Percentiles rank a stretch among this genome's conserved stretches.
phyloP scores from a whole-genome alignment of 179 eudicot species.

The Corrigiola litoralis region DNA sequence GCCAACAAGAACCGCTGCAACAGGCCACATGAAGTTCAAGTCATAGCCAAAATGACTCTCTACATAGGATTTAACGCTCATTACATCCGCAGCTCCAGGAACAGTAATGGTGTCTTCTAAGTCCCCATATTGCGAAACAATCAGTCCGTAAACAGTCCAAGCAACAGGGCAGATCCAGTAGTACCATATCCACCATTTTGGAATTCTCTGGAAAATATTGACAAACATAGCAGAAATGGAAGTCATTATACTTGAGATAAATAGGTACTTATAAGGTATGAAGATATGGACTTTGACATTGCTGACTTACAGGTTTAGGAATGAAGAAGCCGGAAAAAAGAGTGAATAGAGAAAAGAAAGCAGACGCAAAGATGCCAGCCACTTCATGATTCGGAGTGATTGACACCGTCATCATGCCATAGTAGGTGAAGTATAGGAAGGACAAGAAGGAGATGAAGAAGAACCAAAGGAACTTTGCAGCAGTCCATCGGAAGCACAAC shows the following conservation, averaged over 20 bases:
- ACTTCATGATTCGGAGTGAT: conserved; percentile 63
- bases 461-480: conserved; percentile 44
- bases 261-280: no score
- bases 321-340: conserved; percentile 74
- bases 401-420: conserved; percentile 81
- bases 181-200: conserved; percentile 96
- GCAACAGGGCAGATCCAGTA: conserved; percentile 80
- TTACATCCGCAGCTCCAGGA: neutral
- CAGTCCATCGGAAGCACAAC: conserved; percentile 71
- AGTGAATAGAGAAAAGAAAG: conserved; percentile 81
- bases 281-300: no score
- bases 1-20: neutral
- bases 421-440: conserved; percentile 59
- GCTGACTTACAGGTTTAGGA: conserved; percentile 58
- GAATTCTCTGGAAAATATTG: conserved; percentile 61
- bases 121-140: conserved; percentile 71
- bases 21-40: no score
- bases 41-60: no score
- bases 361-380: conserved; percentile 59
- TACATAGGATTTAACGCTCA: no score
- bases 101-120: no score
- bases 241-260: no score
- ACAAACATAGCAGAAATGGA: no score
- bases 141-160: conserved; percentile 75
- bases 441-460: conserved; percentile 59